Conservation (phyloP, 306 rosid species). For the Comarum palustre region DNA sequence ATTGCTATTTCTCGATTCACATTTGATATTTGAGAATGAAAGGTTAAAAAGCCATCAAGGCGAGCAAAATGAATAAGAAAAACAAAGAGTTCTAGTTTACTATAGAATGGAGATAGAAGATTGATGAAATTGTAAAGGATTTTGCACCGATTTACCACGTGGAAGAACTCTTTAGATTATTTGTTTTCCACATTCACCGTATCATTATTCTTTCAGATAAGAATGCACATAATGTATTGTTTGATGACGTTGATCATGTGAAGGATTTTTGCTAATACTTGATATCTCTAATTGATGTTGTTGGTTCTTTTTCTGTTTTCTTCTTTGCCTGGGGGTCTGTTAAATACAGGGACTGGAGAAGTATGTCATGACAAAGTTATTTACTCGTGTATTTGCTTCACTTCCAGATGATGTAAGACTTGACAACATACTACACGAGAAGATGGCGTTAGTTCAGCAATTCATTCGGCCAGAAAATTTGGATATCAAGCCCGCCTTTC, state of each 20-base stretch:
- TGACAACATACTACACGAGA: constrained; percentile 73
- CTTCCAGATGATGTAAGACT: constrained; percentile 75
- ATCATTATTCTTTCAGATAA: neutral
- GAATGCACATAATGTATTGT: neutral
- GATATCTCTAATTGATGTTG: constrained; percentile 24
- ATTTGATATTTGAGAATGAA: neutral
- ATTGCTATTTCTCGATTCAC: neutral
- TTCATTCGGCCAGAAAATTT: constrained; percentile 88
- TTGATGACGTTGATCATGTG: neutral
- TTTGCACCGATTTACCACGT: neutral
- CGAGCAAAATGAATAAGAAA: neutral
- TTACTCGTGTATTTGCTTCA: constrained; percentile 89
- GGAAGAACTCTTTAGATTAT: neutral
- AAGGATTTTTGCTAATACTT: neutral
- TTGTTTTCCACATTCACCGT: neutral
- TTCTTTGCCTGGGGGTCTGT: constrained; percentile 18
- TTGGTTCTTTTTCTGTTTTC: constrained; percentile 12
- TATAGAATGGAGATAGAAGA: neutral
- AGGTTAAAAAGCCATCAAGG: neutral
- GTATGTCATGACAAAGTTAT: constrained; percentile 98
- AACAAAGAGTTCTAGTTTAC: neutral
- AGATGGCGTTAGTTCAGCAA: constrained; percentile 86
- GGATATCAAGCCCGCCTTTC: constrained; percentile 77
- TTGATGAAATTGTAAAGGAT: neutral
- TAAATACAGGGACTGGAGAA: constrained; percentile 92